phyloP scores from a whole-genome alignment of 169 alveolate genomes.

The Ichthyophthirius multifiliis region DNA sequence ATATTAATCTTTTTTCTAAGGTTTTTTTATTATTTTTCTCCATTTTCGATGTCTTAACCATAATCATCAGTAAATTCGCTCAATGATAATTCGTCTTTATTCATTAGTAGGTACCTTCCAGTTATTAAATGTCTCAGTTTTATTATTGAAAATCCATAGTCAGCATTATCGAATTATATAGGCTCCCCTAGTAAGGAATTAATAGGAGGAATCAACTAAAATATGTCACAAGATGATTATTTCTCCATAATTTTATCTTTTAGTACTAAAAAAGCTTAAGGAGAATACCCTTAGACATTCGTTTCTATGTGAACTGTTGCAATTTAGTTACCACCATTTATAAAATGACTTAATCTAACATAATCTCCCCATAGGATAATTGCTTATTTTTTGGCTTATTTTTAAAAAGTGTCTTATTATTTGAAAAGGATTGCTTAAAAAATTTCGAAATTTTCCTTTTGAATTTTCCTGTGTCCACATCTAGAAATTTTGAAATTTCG shows the following conservation, averaged over 20 bases:
- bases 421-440: neutral
- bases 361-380: neutral
- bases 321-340: neutral
- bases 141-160: neutral
- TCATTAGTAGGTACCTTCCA: neutral
- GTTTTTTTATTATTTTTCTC: no score
- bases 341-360: constrained; percentile 1
- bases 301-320: neutral
- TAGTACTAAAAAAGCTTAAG: neutral
- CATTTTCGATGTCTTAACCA: no score
- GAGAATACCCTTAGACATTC: neutral
- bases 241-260: neutral
- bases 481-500: neutral
- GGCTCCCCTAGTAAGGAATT: neutral
- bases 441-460: neutral
- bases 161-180: neutral
- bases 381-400: neutral
- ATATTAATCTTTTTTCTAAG: neutral
- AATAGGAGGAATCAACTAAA: neutral
- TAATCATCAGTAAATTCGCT: neutral
- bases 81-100: neutral
- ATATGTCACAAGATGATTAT: neutral
- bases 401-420: neutral
- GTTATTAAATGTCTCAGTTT: neutral
- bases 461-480: neutral